Conservation (phyloP, 164 flowering plant species). For the Umbellularia californica region DNA sequence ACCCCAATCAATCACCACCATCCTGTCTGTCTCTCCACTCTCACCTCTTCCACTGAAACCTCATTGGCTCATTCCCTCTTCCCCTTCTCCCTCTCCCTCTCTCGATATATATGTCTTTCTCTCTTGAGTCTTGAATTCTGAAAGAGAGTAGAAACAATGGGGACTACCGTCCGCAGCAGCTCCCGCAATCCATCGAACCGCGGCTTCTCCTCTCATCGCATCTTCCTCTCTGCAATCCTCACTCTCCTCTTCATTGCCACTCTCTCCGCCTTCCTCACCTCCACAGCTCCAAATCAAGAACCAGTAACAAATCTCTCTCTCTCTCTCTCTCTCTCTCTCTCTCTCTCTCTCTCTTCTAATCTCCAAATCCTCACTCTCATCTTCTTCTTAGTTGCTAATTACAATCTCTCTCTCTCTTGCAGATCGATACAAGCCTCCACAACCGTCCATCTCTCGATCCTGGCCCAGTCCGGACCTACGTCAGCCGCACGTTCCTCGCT, state of each 20-base stretch:
- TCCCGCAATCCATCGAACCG: slow-evolving; percentile 18
- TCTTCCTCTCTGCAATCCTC: slow-evolving; percentile 80
- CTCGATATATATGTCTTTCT: neutral
- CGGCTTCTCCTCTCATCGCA: slow-evolving; percentile 61
- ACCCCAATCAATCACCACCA: too few species aligned
- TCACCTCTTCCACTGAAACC: neutral
- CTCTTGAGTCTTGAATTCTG: neutral
- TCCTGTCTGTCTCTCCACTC: neutral
- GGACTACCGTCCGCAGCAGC: neutral
- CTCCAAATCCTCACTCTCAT: too few species aligned
- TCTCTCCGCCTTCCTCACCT: slow-evolving; percentile 57
- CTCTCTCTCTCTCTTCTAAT: slow-evolving; percentile 30
- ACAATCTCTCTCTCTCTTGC: neutral
- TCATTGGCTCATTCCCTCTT: neutral
- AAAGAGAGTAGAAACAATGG: neutral
- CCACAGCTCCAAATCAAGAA: slow-evolving; percentile 36
- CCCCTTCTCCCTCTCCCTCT: neutral
- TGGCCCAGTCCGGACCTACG: slow-evolving; percentile 36
- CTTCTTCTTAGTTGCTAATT: too few species aligned
- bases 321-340: neutral
- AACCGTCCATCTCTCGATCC: neutral
- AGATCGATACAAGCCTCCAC: slow-evolving; percentile 20
- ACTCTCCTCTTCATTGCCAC: slow-evolving; percentile 85
- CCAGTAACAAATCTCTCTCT: slow-evolving; percentile 30
- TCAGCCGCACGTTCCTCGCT: slow-evolving; percentile 67